These are phyloP conservation scores for Strobilomyces echinocephalus DNA, from an alignment of 768 basidiomycete genomes.

Conservation along the genomic window DNA sequence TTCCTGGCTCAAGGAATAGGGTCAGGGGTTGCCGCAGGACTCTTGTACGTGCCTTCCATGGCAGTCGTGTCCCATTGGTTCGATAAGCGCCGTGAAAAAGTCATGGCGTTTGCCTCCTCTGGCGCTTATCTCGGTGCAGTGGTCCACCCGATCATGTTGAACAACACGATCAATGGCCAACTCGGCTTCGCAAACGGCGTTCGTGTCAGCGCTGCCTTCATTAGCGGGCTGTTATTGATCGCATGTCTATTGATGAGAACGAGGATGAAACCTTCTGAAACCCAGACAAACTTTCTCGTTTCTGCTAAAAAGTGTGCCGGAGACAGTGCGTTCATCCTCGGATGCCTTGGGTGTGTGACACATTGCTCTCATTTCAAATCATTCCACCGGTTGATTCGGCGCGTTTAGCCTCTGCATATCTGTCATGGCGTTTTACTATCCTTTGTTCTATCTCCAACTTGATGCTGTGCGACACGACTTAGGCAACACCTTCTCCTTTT, in stretches of 20 bases:
- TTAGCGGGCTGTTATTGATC: conserved; percentile 35
- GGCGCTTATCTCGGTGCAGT: conserved; percentile 57
- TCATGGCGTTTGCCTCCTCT: conserved; percentile 52
- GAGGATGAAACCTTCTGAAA: conserved; percentile 34
- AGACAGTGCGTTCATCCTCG: conserved; percentile 27
- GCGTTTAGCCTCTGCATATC: conserved; percentile 26
- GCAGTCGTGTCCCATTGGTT: conserved; percentile 53
- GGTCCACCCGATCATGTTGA: conserved; percentile 61
- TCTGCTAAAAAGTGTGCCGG: conserved; percentile 19
- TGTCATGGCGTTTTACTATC: conserved; percentile 46
- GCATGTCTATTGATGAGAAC: conserved; percentile 40
- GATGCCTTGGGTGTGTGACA: conserved; percentile 22
- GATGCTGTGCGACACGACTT: conserved; percentile 47
- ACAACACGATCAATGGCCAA: conserved; percentile 38
- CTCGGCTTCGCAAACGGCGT: conserved; percentile 45
- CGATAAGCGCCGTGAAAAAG: conserved; percentile 41
- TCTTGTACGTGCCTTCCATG: conserved; percentile 45
- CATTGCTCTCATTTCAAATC: neutral
- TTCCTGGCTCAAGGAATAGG: conserved; percentile 50
- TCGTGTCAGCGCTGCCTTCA: conserved; percentile 38
- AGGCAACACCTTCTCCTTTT: conserved; percentile 48
- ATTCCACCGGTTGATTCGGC: neutral
- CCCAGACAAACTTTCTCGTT: conserved; percentile 17
- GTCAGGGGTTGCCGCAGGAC: conserved; percentile 44
- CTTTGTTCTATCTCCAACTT: conserved; percentile 58